Percentiles rank a stretch among this genome's conserved stretches.
phyloP scores from a whole-genome alignment of 352 stramenopile genomes.

The Pythium folliculosum region DNA sequence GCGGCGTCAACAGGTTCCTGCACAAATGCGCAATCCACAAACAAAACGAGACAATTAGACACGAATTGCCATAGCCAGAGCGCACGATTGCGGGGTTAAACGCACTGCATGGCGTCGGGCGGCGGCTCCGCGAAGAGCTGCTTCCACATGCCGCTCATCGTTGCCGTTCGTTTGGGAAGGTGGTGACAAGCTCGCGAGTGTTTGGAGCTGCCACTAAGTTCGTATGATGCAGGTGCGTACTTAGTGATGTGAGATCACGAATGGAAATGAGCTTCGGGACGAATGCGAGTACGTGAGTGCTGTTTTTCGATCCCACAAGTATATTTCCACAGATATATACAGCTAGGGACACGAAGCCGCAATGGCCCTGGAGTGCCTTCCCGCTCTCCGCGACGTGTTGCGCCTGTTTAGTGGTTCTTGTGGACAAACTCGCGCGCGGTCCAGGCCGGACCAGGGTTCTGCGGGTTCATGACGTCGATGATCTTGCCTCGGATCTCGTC shows the following conservation, averaged over 20 bases:
- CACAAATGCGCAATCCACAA: background rate
- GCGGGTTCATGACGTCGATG: constrained; percentile 67
- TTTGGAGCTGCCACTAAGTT: constrained; percentile 6
- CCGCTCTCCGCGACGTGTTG: background rate
- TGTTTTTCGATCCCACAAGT: background rate
- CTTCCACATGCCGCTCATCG: constrained; percentile 46
- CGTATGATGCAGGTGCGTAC: background rate
- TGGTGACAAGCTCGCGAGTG: background rate
- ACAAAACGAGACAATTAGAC: background rate
- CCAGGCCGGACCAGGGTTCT: constrained; percentile 49
- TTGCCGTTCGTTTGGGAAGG: background rate
- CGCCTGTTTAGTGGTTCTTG: constrained; percentile 72
- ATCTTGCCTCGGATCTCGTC: constrained; percentile 79
- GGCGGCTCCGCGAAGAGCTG: constrained; percentile 76
- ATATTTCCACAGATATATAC: background rate
- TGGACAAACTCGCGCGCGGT: constrained; percentile 67
- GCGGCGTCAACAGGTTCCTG: constrained; percentile 65
- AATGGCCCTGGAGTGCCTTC: background rate
- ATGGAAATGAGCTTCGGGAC: background rate
- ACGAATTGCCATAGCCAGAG: background rate
- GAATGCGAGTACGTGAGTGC: background rate
- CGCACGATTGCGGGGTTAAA: background rate
- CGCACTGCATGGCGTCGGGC: constrained; percentile 67
- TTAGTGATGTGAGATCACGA: background rate
- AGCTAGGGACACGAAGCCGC: background rate